Evolutionary conservation across 2,329 filamentous ascomycete genomes (phyloP), one percentile per base, ranked within the genome.

Genomic region (Neoarthrinium moseri): DNA sequence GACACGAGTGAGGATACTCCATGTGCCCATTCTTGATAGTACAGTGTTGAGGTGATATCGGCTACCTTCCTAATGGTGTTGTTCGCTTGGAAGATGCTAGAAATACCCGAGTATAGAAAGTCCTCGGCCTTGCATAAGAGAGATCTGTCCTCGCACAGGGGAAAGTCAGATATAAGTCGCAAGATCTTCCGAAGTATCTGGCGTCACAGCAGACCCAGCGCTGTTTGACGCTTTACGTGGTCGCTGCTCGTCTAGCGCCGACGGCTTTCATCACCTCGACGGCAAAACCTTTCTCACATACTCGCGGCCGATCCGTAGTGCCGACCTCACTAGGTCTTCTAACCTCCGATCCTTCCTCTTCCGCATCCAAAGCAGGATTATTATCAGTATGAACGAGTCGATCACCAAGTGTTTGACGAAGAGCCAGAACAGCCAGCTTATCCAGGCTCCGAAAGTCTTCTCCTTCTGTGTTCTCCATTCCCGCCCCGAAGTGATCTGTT

Each of bases 401-500:
- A 87, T 74, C 22, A 87, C 71, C 5, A 94, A 56, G 59, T 96
- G 90, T 62, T 90, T 89, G 32, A 86, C 65, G 17, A 80, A 63
- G 32, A 81, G 67, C 86, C 86, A 91, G 1, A 86, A 63, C 4
- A 86, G 56, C 79, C 89, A 89, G 35, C 80, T 73, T 1, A 86
- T 39, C 89, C 89, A 95, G 2, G 83, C 77, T 39, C 81, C 76
- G 20, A 87, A 65, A 44, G 80, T 84, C 50, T 80, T 80, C 50
- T 81, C 79, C 54, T 78, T 84, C 54, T 80, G 80, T 15, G 81
- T 78, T 51, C 81, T 80, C 70, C 87, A 87, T 54, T 92, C 81
- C 11, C 87, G 77, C 0, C 89, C 84, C 0, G 83, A 80, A 44
- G 90, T 86, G 55, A 97, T 86, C 62, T 97, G 91, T 67, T 99